Percentiles rank a stretch among this genome's conserved stretches.
phyloP scores from a whole-genome alignment of 1,139 yeast species.

The Sugiyamaella japonica region DNA sequence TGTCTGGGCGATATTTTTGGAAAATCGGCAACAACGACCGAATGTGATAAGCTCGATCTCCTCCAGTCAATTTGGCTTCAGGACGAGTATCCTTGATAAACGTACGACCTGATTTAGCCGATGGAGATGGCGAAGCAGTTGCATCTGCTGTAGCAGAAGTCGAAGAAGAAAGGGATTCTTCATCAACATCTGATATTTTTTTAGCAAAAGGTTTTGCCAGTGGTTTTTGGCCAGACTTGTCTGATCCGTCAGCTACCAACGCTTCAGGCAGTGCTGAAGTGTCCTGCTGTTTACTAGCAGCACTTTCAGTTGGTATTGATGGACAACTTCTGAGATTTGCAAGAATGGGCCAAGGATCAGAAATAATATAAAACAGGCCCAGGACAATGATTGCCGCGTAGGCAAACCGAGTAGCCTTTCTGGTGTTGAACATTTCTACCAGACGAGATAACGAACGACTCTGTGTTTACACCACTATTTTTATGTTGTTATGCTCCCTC shows the following conservation, averaged over 20 bases:
- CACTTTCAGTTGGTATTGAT: neutral
- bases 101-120: neutral
- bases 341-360: neutral
- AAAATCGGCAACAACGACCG: constrained; percentile 16
- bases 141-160: neutral
- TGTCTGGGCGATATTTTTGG: constrained; percentile 18
- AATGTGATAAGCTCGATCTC: constrained; percentile 6
- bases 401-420: neutral
- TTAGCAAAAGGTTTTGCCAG: neutral
- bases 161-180: neutral
- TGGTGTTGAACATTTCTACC: neutral
- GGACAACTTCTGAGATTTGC: neutral
- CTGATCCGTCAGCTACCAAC: neutral
- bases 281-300: neutral
- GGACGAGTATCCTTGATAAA: neutral
- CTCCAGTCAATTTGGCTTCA: neutral
- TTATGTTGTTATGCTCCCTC: too few species aligned
- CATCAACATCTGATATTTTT: neutral
- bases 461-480: neutral
- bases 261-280: neutral
- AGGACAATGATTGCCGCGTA: neutral
- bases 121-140: neutral
- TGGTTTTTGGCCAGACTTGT: neutral
- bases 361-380: neutral
- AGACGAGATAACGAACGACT: neutral